Evolutionary conservation across 2,329 filamentous ascomycete genomes (phyloP).

Genomic region (Ophiocordyceps camponoti-saundersi): DNA sequence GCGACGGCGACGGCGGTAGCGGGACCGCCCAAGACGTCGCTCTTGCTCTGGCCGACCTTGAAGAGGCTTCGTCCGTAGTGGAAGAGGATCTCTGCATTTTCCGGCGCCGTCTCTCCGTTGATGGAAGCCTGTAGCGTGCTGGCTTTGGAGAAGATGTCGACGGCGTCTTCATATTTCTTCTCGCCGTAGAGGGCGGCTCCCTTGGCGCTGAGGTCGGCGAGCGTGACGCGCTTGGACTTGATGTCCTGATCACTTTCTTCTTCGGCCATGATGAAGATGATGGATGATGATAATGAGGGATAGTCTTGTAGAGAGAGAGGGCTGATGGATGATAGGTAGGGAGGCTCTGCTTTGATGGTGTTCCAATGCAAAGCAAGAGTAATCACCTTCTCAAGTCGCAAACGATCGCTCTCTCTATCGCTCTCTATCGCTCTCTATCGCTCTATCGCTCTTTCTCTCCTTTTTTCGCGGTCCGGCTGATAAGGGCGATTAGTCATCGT

Average conservation of each 20-base stretch:
- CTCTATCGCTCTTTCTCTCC: too few species aligned
- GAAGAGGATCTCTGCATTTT: constrained; percentile 89
- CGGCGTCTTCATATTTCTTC: constrained; percentile 73
- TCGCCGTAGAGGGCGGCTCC: constrained; percentile 75
- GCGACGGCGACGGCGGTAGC: constrained; percentile 40
- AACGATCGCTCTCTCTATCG: too few species aligned
- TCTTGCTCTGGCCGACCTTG: constrained; percentile 85
- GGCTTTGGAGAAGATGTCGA: constrained; percentile 76
- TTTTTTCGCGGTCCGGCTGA: too few species aligned
- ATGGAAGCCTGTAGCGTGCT: constrained; percentile 79
- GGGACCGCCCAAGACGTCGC: constrained; percentile 78
- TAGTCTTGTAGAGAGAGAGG: not conserved
- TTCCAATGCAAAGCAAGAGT: too few species aligned
- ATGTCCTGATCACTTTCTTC: constrained; percentile 20
- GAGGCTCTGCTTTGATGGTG: not conserved
- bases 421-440: too few species aligned
- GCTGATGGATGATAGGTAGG: not conserved
- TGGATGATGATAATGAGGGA: not conserved
- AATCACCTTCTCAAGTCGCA: too few species aligned
- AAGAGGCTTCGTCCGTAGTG: constrained; percentile 88
- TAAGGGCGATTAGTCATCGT: too few species aligned
- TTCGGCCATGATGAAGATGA: constrained; percentile 4
- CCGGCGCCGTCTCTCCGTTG: constrained; percentile 78
- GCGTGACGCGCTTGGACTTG: constrained; percentile 41
- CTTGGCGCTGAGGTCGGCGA: constrained; percentile 63